Percentiles rank a stretch among this genome's conserved stretches.
Evolutionary conservation across 2,329 filamentous ascomycete genomes (phyloP).

Genomic region (Leptodontidium sp.): DNA sequence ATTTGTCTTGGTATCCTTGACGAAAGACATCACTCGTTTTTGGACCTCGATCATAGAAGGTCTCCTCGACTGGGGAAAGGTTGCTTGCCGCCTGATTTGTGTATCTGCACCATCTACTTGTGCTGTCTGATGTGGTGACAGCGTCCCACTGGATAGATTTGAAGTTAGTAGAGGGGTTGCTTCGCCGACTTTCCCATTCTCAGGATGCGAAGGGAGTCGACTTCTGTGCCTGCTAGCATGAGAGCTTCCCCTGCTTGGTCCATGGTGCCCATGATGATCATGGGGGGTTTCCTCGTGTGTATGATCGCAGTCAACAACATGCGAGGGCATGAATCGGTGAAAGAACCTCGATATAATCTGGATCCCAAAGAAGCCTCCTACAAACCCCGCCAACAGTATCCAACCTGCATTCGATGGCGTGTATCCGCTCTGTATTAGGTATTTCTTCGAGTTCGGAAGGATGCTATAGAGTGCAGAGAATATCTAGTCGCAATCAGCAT

Average conservation of each 20-base stretch:
- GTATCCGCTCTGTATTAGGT: conserved; percentile 75
- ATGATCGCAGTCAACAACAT: conserved; percentile 83
- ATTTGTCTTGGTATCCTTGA: conserved; percentile 69
- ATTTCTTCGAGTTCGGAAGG: conserved; percentile 84
- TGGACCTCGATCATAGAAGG: conserved; percentile 64
- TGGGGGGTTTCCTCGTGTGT: conserved; percentile 65
- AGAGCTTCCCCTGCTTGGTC: conserved; percentile 26
- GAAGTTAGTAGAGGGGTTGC: conserved; percentile 42
- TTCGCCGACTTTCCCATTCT: conserved; percentile 38
- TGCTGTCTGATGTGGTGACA: conserved; percentile 17
- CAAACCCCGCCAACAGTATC: conserved; percentile 73
- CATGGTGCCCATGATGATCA: conserved; percentile 40
- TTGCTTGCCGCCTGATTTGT: conserved; percentile 2
- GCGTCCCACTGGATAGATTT: conserved; percentile 28
- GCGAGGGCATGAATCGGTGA: conserved; percentile 78
- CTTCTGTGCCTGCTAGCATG: conserved; percentile 24
- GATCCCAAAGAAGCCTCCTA: conserved; percentile 77
- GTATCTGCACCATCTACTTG: background rate
- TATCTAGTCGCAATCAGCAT: conserved; percentile 61
- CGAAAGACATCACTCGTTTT: conserved; percentile 68
- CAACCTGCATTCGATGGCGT: conserved; percentile 72
- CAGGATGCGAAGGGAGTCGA: conserved; percentile 21
- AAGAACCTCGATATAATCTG: conserved; percentile 76
- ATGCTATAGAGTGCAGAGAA: conserved; percentile 94
- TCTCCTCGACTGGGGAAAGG: conserved; percentile 47